phyloP scores from a whole-genome alignment of 2,329 filamentous ascomycete species.

The Microcyclospora pomicola region DNA sequence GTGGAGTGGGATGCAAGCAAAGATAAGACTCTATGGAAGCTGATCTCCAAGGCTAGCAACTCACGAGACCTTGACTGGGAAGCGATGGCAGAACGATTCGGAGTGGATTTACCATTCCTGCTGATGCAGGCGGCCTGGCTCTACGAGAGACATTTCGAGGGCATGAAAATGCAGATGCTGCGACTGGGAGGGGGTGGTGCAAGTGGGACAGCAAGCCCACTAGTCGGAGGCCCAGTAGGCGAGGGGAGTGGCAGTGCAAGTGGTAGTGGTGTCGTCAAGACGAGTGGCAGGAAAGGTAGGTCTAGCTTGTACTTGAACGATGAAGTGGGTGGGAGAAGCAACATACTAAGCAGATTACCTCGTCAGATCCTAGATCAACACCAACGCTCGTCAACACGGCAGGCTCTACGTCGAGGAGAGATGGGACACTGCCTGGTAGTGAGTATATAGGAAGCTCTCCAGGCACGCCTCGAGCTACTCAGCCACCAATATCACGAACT shows the following conservation, averaged over 20 bases:
- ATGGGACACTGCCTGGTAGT: too few species aligned
- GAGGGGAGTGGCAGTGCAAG: too few species aligned
- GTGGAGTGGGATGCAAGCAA: constrained; percentile 81
- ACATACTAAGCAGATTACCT: too few species aligned
- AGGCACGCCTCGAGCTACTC: not conserved
- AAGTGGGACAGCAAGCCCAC: constrained; percentile 3
- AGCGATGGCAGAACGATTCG: constrained; percentile 43
- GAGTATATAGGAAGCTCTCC: not conserved
- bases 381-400: too few species aligned
- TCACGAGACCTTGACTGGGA: constrained; percentile 68
- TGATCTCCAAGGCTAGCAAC: constrained; percentile 68
- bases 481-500: constrained; percentile 29
- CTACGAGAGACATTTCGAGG: constrained; percentile 78
- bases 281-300: not conserved
- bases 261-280: too few species aligned
- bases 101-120: constrained; percentile 76
- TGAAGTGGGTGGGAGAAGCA: too few species aligned
- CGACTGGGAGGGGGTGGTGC: constrained; percentile 41
- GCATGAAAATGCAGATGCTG: constrained; percentile 80
- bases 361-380: too few species aligned
- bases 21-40: constrained; percentile 79
- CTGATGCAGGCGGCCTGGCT: constrained; percentile 89
- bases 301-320: too few species aligned
- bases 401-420: too few species aligned
- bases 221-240: too few species aligned